Conservation (phyloP, 2,329 filamentous ascomycete genomes). For the Botrytis galanthina region DNA sequence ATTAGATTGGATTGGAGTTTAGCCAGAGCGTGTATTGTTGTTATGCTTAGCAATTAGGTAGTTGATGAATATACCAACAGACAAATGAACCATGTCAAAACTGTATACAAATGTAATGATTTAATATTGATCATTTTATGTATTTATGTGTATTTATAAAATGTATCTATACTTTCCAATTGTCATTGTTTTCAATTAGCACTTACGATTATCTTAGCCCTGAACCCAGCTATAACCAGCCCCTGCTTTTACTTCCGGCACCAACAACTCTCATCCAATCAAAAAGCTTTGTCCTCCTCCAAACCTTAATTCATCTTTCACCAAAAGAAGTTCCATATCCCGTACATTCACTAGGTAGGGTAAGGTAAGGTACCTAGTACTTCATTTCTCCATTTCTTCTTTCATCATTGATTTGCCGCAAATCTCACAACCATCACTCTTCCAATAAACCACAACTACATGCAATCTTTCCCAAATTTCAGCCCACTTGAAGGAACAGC, state of each 20-base stretch:
- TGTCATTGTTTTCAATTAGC: not conserved
- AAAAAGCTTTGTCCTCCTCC: slow-evolving; percentile 9
- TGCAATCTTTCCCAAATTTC: not conserved
- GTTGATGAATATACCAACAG: not conserved
- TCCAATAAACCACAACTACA: not conserved
- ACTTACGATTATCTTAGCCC: not conserved
- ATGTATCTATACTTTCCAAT: not conserved
- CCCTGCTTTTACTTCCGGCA: not conserved
- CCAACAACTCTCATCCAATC: not conserved
- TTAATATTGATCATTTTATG: not conserved
- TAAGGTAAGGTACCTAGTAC: not conserved
- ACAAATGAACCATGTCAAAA: not conserved
- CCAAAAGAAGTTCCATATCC: not conserved
- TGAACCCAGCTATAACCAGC: not conserved
- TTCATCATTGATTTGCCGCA: slow-evolving; percentile 18
- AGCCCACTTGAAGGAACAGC: not conserved
- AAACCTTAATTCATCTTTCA: slow-evolving; percentile 10
- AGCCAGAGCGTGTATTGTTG: not conserved
- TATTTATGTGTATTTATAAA: not conserved
- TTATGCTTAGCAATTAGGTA: not conserved
- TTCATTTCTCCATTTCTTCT: slow-evolving; percentile 12
- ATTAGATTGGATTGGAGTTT: not conserved
- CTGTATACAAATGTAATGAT: not conserved
- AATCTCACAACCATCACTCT: not conserved
- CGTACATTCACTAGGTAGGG: not conserved